Base-by-base conservation (phyloP, 768 basidiomycete genomes). In the Podaxis mareebaensis region DNA sequence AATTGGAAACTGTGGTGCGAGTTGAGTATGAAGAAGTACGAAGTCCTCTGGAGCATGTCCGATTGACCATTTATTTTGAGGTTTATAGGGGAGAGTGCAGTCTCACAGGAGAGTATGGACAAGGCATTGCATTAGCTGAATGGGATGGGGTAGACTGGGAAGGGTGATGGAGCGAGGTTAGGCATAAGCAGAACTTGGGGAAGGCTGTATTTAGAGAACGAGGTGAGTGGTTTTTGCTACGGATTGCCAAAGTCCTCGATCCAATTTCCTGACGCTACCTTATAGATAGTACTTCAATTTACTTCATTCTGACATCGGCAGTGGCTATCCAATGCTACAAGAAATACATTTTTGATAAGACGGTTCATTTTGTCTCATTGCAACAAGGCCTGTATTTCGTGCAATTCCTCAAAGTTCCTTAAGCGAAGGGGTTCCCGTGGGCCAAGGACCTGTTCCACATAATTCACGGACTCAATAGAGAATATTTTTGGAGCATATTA, bases 1-100 rank as follows among this genome's bases (percentile, higher is more conserved):
- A 90, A 96, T 74, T 99, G 96, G 96, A 85, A 89, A 17, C 84
- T 89, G 64, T 99, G 96, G 93, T 90, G 96, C 24, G 88, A 92
- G 69, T 77, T 96, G 55, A 96, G 93, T 67, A 86, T 99, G 70
- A 87, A 87, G 70, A 94, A 94, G 76, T 96, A 98, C 77, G 83
- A 83, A 71, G 84, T 89, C 69, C 28, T 30, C 28, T 7, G 28
- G 92, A 94, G 73, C 98, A 97, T 76, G 89, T 86, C 2, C 83
- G 92, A 28, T 76, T 98, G 67, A 99, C 98, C 72, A 89, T 98
- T 61, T 76, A 86, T 65, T 99, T 98, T 68, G 95, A 98, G 72
- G 85, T 90, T 30, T 99, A 97, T 75, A 91, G 96, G 96, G 22
- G 96, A 98, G 79, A 93, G 91, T 72, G 79, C 82, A 74, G 91